These are phyloP conservation scores for Talaromyces ruber DNA, from an alignment of 495 filamentous ascomycete genomes.

Conservation along the genomic window DNA sequence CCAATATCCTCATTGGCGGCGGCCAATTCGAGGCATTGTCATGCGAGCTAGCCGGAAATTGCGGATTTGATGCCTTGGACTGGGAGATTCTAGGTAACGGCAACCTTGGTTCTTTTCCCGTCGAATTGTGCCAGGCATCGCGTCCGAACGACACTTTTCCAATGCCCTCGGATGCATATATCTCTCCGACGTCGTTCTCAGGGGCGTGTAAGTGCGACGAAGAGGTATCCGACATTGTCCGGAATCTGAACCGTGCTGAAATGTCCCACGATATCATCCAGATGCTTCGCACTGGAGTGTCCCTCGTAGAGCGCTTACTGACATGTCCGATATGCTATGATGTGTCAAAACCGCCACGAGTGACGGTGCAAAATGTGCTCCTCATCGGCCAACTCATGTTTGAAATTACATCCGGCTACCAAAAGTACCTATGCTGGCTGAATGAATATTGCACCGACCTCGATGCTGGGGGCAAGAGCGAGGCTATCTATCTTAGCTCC, in stretches of 20 bases:
- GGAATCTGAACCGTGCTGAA: slow-evolving; percentile 11
- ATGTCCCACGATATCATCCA: slow-evolving; percentile 14
- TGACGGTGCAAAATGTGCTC: slow-evolving; percentile 19
- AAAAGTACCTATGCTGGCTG: slow-evolving; percentile 17
- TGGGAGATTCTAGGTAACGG: slow-evolving; percentile 13
- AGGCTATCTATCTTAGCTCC: slow-evolving; percentile 12
- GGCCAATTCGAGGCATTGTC: slow-evolving; percentile 6
- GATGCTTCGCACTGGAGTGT: slow-evolving; percentile 11
- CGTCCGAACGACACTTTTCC: neutral
- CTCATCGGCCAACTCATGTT: slow-evolving; percentile 19
- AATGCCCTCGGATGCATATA: slow-evolving; percentile 5
- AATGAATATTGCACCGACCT: slow-evolving; percentile 12
- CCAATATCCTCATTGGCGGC: slow-evolving; percentile 6
- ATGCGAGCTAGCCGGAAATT: slow-evolving; percentile 6
- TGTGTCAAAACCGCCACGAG: slow-evolving; percentile 17
- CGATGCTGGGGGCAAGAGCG: slow-evolving; percentile 5
- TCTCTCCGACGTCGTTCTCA: slow-evolving; percentile 11
- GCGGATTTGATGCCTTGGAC: slow-evolving; percentile 9
- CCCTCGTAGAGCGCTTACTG: slow-evolving; percentile 13
- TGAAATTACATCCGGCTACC: slow-evolving; percentile 16
- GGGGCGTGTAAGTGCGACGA: slow-evolving; percentile 19
- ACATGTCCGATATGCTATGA: slow-evolving; percentile 19
- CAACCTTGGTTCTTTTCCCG: slow-evolving; percentile 10
- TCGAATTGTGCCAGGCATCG: slow-evolving; percentile 9
- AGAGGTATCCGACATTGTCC: slow-evolving; percentile 15